A percentile compares a stretch with the other conserved stretches of the same genome.
Evolutionary conservation across 2,329 filamentous ascomycete genomes (phyloP).

Genomic region (Aschersonia sp.): DNA sequence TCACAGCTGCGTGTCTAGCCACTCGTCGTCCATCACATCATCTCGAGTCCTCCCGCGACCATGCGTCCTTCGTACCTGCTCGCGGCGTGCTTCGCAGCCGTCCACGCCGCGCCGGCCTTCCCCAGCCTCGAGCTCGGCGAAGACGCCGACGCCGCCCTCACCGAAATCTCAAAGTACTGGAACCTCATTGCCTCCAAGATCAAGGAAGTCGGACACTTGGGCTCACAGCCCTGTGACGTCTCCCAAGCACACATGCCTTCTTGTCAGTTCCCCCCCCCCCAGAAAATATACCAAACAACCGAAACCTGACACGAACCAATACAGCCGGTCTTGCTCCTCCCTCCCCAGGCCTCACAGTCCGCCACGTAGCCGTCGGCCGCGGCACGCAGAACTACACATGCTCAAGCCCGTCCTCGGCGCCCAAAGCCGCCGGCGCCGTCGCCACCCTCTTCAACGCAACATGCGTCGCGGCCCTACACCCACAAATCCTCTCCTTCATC

Average conservation of each 20-base stretch:
- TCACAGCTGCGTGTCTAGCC: no score
- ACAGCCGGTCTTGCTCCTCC: slow-evolving; percentile 46
- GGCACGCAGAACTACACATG: slow-evolving; percentile 90
- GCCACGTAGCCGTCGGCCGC: slow-evolving; percentile 73
- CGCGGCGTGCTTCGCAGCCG: slow-evolving; percentile 27
- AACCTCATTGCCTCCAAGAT: slow-evolving; percentile 42
- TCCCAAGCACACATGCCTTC: slow-evolving; percentile 34
- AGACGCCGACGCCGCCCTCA: slow-evolving; percentile 23
- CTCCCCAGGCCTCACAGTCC: slow-evolving; percentile 44
- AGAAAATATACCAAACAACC: neutral
- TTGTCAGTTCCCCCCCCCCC: slow-evolving; percentile 15
- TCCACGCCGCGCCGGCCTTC: slow-evolving; percentile 31
- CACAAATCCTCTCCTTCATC: slow-evolving; percentile 49
- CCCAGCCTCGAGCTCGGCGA: slow-evolving; percentile 20
- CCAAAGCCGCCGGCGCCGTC: slow-evolving; percentile 55
- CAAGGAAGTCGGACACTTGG: slow-evolving; percentile 27
- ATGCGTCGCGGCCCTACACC: slow-evolving; percentile 59
- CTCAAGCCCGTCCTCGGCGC: slow-evolving; percentile 27
- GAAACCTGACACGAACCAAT: slow-evolving; percentile 13
- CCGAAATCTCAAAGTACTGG: slow-evolving; percentile 45
- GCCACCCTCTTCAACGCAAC: slow-evolving; percentile 81
- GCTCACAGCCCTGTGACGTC: slow-evolving; percentile 36
- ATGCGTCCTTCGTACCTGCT: slow-evolving; percentile 38
- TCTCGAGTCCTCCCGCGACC: neutral
- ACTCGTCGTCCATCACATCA: neutral